A percentile compares a stretch with the other conserved stretches of the same genome.
Conservation (phyloP, 768 basidiomycete species). For the Boletus coccyginus region DNA sequence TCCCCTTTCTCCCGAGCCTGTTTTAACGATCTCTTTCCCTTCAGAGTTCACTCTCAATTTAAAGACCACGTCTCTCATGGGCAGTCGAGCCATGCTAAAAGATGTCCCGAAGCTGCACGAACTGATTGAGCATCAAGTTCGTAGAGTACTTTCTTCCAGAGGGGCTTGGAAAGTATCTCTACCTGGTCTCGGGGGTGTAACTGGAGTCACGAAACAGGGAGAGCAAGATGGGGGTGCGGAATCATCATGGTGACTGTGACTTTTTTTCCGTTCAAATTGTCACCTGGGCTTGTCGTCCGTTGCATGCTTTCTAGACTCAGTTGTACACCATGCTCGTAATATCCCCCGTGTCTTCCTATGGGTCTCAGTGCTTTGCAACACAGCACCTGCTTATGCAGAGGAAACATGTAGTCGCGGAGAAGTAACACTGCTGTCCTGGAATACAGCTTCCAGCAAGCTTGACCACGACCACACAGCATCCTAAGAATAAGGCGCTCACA, state of each 20-base stretch:
- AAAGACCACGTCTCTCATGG: constrained; percentile 87
- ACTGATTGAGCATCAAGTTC: constrained; percentile 82
- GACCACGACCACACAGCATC: background rate
- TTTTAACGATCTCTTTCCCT: constrained; percentile 69
- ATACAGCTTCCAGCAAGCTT: background rate
- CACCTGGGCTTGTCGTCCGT: background rate
- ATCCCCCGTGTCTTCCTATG: background rate
- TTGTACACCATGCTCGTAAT: constrained; percentile 2
- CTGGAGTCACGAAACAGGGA: constrained; percentile 30
- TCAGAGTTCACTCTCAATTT: constrained; percentile 87
- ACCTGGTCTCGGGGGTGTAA: constrained; percentile 53
- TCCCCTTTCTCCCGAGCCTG: constrained; percentile 50
- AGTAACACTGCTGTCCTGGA: background rate
- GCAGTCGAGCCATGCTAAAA: constrained; percentile 94
- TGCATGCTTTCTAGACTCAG: constrained; percentile 4
- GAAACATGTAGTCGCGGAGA: background rate
- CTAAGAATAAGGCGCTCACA: background rate
- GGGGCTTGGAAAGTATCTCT: constrained; percentile 67
- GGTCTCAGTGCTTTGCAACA: background rate
- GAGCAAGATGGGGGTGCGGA: constrained; percentile 4
- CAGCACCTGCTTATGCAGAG: background rate
- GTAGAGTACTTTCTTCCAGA: constrained; percentile 55
- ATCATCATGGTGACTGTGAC: background rate
- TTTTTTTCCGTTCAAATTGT: background rate
- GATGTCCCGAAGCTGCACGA: constrained; percentile 98